Evolutionary conservation across 371 early-diverging fungal genomes (phyloP).

Genomic region (Mortierella sp.): DNA sequence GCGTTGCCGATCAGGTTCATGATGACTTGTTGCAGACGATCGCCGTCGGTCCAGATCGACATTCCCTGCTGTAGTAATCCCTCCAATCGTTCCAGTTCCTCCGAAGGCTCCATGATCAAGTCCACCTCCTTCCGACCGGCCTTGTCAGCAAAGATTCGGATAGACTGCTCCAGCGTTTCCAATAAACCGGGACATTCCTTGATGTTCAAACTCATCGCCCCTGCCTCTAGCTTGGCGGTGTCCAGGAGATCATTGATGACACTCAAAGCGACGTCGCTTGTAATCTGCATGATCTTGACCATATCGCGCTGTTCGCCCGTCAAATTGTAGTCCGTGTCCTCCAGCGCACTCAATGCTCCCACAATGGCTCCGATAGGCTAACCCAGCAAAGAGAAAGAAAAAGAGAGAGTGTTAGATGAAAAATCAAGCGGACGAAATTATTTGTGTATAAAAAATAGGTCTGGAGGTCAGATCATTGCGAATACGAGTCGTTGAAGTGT

Average conservation of each 20-base stretch:
- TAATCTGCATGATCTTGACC: slow-evolving; percentile 59
- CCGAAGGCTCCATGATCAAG: slow-evolving; percentile 45
- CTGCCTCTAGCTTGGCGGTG: slow-evolving; percentile 68
- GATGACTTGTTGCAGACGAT: slow-evolving; percentile 53
- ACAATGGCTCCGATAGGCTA: slow-evolving; percentile 58
- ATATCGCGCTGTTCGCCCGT: slow-evolving; percentile 59
- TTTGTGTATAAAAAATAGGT: neutral
- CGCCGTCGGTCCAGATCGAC: slow-evolving; percentile 48
- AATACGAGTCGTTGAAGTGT: neutral
- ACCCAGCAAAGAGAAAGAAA: neutral
- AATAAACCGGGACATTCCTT: slow-evolving; percentile 40
- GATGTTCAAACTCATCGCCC: slow-evolving; percentile 56
- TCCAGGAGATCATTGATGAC: slow-evolving; percentile 72
- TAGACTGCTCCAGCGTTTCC: slow-evolving; percentile 45
- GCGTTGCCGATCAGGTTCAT: slow-evolving; percentile 59
- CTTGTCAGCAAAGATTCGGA: slow-evolving; percentile 56
- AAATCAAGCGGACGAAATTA: neutral
- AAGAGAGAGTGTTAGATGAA: neutral
- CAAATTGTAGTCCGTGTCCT: slow-evolving; percentile 53
- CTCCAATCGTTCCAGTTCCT: slow-evolving; percentile 32
- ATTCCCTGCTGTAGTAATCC: slow-evolving; percentile 19
- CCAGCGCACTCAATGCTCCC: slow-evolving; percentile 56
- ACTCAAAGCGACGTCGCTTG: slow-evolving; percentile 60
- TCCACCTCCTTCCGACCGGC: slow-evolving; percentile 55
- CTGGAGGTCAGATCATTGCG: no score